Conservation (phyloP, 345 rosid species). For the Eucalyptus caleyi region DNA sequence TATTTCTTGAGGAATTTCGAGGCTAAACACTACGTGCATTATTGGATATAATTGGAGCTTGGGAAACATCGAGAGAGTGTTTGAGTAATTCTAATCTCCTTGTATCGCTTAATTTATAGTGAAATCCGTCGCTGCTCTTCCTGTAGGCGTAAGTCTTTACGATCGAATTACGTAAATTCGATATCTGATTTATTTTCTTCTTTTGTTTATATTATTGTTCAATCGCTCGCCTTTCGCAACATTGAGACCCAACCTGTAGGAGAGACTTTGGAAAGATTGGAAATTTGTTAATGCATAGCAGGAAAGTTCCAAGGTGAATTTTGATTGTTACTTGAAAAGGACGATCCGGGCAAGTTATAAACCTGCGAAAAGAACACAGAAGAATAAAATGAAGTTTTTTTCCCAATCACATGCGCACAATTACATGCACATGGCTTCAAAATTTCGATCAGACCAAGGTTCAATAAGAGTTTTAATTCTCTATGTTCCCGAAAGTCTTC, state of each 20-base stretch:
- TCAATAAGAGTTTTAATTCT: not conserved
- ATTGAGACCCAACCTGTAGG: not conserved
- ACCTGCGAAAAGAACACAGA: not conserved
- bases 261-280: not conserved
- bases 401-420: not conserved
- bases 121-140: accelerated
- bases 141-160: accelerated
- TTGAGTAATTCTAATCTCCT: too few species aligned
- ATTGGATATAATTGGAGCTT: accelerated
- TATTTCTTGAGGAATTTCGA: accelerated
- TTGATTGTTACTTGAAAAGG: not conserved
- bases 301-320: not conserved
- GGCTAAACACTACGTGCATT: too few species aligned
- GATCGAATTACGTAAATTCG: accelerated
- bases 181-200: too few species aligned
- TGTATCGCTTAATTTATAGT: too few species aligned
- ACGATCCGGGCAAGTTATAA: not conserved
- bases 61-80: accelerated
- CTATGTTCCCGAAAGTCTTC: not conserved
- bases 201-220: accelerated
- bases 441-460: not conserved
- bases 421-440: not conserved
- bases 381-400: not conserved
- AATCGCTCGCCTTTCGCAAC: too few species aligned
- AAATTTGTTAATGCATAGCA: not conserved